phyloP scores from a whole-genome alignment of 2,329 filamentous ascomycete species.

The Colletotrichum tabaci region DNA sequence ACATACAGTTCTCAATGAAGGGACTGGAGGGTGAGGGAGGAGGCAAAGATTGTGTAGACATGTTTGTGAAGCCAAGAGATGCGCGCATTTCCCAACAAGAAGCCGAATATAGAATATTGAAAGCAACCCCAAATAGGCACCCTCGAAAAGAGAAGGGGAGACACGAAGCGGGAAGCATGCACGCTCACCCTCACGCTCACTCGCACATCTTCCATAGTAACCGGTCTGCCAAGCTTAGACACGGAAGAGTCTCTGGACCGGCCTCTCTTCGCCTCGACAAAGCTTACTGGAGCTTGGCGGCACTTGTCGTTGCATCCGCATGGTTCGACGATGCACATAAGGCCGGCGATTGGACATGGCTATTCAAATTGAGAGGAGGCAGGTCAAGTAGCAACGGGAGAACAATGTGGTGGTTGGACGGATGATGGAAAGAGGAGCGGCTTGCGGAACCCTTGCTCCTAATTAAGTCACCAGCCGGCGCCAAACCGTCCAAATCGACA shows the following conservation, averaged over 20 bases:
- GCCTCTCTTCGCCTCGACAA: conserved; percentile 24
- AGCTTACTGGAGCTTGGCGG: conserved; percentile 46
- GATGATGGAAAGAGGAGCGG: conserved; percentile 28
- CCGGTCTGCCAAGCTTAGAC: conserved; percentile 12
- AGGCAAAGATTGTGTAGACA: neutral
- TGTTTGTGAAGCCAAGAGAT: conserved; percentile 26
- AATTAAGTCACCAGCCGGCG: conserved; percentile 31
- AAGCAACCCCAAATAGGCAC: conserved; percentile 28
- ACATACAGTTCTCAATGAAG: neutral
- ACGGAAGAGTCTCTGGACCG: conserved; percentile 4
- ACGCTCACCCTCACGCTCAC: neutral
- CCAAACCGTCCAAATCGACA: conserved; percentile 43
- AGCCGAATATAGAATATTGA: conserved; percentile 40
- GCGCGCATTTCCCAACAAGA: conserved; percentile 32
- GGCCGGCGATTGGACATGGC: conserved; percentile 39
- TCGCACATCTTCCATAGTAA: conserved; percentile 17
- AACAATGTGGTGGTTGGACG: conserved; percentile 49
- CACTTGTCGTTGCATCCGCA: conserved; percentile 48
- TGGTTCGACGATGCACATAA: conserved; percentile 42
- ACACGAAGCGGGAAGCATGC: conserved; percentile 15
- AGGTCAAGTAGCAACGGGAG: conserved; percentile 43
- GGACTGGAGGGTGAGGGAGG: neutral
- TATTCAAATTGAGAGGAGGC: conserved; percentile 33
- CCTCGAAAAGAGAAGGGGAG: conserved; percentile 17
- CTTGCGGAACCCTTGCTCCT: conserved; percentile 35